These are phyloP conservation scores for Stachybotrys chlorohalonatus DNA, from an alignment of 2,329 filamentous ascomycete species.

Conservation along the genomic window DNA sequence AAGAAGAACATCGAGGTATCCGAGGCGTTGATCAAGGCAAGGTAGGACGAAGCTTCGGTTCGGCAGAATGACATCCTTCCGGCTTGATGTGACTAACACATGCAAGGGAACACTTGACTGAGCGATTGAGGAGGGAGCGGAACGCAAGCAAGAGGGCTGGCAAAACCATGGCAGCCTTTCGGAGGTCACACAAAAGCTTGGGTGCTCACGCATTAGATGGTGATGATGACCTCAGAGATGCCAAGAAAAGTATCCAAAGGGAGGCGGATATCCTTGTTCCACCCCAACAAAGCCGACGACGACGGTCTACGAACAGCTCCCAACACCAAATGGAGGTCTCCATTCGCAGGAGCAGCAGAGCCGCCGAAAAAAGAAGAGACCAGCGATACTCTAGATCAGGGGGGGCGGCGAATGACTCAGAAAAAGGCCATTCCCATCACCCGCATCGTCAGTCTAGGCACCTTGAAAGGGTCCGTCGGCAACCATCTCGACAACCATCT, in stretches of 20 bases:
- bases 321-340: no score
- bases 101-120: not conserved
- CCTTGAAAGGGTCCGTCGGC: no score
- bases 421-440: no score
- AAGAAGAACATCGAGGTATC: not conserved
- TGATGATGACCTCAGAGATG: not conserved
- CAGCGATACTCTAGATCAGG: no score
- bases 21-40: not conserved
- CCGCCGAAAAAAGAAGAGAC: no score
- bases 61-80: not conserved
- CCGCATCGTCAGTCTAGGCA: no score
- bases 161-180: not conserved
- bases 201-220: no score
- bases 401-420: no score
- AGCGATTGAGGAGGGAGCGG: not conserved
- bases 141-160: not conserved
- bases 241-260: not conserved
- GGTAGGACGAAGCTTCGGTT: not conserved
- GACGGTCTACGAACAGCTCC: not conserved
- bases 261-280: not conserved
- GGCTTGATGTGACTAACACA: not conserved
- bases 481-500: no score
- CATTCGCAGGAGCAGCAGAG: no score
- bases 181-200: not conserved
- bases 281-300: not conserved